A percentile compares a stretch with the other conserved stretches of the same genome.
Evolutionary conservation across 1,139 yeast genomes (phyloP).

Genomic region (Yamadazyma sp.): DNA sequence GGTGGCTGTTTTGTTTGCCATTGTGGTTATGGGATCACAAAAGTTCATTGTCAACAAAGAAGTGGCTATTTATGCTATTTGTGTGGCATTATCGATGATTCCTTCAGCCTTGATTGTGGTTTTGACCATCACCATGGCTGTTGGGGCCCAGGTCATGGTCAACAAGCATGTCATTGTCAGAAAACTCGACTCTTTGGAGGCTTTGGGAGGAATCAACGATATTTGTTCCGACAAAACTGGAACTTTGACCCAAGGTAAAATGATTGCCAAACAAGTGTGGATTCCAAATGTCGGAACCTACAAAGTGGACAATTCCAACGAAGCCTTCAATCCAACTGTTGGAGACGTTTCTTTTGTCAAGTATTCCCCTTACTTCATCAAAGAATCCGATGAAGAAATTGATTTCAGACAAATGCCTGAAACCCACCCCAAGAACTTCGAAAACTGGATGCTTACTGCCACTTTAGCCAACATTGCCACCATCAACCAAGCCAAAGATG

Average conservation of each 20-base stretch:
- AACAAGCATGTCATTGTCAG: slow-evolving; percentile 71
- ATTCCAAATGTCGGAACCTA: slow-evolving; percentile 74
- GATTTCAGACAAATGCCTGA: slow-evolving; percentile 26
- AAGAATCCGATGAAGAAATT: slow-evolving; percentile 39
- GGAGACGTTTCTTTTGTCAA: slow-evolving; percentile 53
- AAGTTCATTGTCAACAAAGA: slow-evolving; percentile 63
- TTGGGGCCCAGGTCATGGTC: slow-evolving; percentile 81
- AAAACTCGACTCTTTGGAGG: slow-evolving; percentile 76
- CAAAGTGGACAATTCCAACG: slow-evolving; percentile 57
- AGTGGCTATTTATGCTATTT: slow-evolving; percentile 81
- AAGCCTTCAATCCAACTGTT: slow-evolving; percentile 70
- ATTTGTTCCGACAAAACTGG: slow-evolving; percentile 86
- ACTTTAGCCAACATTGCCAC: slow-evolving; percentile 74
- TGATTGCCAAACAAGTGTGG: slow-evolving; percentile 75
- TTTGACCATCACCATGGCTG: slow-evolving; percentile 82
- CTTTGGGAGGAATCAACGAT: slow-evolving; percentile 77
- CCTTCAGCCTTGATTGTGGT: slow-evolving; percentile 82
- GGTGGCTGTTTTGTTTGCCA: slow-evolving; percentile 74
- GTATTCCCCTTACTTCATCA: slow-evolving; percentile 42
- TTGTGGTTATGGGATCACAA: slow-evolving; percentile 79
- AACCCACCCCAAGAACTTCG: slow-evolving; percentile 29
- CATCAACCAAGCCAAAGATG: slow-evolving; percentile 43
- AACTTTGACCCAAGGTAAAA: slow-evolving; percentile 76
- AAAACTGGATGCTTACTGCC: slow-evolving; percentile 57
- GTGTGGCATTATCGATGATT: slow-evolving; percentile 81